Evolutionary conservation across 2,329 filamentous ascomycete species (phyloP).

Genomic region (Colletotrichum gigasporum): DNA sequence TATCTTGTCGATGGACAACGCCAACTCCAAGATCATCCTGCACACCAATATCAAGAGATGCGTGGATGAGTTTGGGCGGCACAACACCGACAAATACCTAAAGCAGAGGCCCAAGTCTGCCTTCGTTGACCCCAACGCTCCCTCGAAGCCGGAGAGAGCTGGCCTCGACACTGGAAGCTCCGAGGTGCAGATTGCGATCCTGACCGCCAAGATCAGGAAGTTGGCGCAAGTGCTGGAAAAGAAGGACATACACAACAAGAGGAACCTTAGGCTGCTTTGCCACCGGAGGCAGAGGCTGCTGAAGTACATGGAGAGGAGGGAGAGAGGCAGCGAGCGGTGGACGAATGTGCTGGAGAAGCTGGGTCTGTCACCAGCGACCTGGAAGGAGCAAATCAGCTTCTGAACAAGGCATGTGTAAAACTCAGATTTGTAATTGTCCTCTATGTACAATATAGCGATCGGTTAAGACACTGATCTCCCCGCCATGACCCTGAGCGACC

Average conservation of each 20-base stretch:
- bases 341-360: slow-evolving; percentile 84
- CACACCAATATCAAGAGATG: slow-evolving; percentile 87
- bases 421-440: slow-evolving; percentile 50
- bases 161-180: slow-evolving; percentile 94
- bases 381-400: slow-evolving; percentile 87
- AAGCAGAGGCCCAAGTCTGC: slow-evolving; percentile 67
- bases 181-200: slow-evolving; percentile 96
- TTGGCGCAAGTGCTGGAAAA: slow-evolving; percentile 77
- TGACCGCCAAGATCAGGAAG: slow-evolving; percentile 92
- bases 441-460: slow-evolving; percentile 59
- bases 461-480: slow-evolving; percentile 34
- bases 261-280: slow-evolving; percentile 84
- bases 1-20: slow-evolving; percentile 81
- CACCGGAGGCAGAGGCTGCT: slow-evolving; percentile 91
- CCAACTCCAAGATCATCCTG: slow-evolving; percentile 79
- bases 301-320: slow-evolving; percentile 86
- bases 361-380: slow-evolving; percentile 87
- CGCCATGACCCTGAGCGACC: slow-evolving; percentile 32
- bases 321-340: slow-evolving; percentile 92
- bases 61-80: slow-evolving; percentile 87
- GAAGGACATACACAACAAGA: slow-evolving; percentile 92
- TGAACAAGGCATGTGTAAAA: slow-evolving; percentile 57
- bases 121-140: slow-evolving; percentile 47
- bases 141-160: slow-evolving; percentile 64
- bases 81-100: slow-evolving; percentile 82